A percentile compares a stretch with the other conserved stretches of the same genome.
phyloP scores from a whole-genome alignment of 2,329 filamentous ascomycete species.

The Ceratocystis colombiana region DNA sequence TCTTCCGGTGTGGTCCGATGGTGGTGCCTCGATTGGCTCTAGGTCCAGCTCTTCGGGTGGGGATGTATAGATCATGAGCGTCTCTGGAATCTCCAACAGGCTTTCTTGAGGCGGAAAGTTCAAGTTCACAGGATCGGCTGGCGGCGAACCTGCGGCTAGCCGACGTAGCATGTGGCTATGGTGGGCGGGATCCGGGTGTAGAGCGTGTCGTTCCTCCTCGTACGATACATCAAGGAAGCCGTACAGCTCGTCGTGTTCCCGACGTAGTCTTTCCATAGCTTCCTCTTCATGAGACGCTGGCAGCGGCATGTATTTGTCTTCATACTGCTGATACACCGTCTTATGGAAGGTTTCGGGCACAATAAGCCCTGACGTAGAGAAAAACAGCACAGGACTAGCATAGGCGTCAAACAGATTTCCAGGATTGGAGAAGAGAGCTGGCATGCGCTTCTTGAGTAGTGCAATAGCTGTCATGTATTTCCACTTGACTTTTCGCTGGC shows the following conservation, averaged over 20 bases:
- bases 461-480: background rate
- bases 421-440: constrained; percentile 41
- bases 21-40: constrained; percentile 34
- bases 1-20: background rate
- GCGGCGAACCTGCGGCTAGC: background rate
- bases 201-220: constrained; percentile 19
- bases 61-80: constrained; percentile 41
- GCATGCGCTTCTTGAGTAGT: constrained; percentile 29
- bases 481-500: background rate
- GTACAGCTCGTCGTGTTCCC: background rate
- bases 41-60: constrained; percentile 37
- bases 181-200: constrained; percentile 19
- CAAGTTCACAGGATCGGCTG: constrained; percentile 37
- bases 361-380: constrained; percentile 43
- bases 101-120: constrained; percentile 42
- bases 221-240: constrained; percentile 24
- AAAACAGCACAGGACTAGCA: constrained; percentile 49
- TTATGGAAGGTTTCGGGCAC: constrained; percentile 39
- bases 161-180: constrained; percentile 12
- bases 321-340: constrained; percentile 21
- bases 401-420: constrained; percentile 49
- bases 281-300: constrained; percentile 10
- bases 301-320: constrained; percentile 6
- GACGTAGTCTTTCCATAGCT: constrained; percentile 2
- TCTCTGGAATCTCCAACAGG: constrained; percentile 41